Evolutionary conservation across 2,329 filamentous ascomycete species (phyloP).

Genomic region (Coleophoma cylindrospora): DNA sequence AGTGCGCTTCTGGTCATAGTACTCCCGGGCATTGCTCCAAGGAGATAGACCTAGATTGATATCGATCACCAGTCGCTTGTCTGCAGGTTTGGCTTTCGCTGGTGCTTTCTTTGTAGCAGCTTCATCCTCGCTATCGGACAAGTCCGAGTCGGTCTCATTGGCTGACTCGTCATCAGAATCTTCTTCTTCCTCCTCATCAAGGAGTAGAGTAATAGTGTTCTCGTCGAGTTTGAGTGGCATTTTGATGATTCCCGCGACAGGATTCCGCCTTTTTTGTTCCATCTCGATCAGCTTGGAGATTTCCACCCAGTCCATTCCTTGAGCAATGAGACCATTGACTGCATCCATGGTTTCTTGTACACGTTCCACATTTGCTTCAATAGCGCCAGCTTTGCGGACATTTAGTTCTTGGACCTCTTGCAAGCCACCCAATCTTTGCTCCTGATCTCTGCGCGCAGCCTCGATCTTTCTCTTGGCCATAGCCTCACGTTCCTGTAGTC

Average conservation of each 20-base stretch:
- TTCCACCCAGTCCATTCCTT: constrained; percentile 97
- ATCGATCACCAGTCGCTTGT: constrained; percentile 66
- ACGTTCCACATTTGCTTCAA: constrained; percentile 83
- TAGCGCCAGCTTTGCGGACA: constrained; percentile 80
- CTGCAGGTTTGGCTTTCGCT: constrained; percentile 35
- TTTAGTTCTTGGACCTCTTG: constrained; percentile 79
- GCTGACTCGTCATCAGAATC: constrained; percentile 38
- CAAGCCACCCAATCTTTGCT: constrained; percentile 77
- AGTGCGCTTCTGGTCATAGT: constrained; percentile 82
- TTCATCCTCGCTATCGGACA: constrained; percentile 55
- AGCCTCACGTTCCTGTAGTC: constrained; percentile 75
- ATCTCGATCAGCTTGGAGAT: constrained; percentile 84
- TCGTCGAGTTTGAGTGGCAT: constrained; percentile 86
- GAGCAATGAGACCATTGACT: constrained; percentile 83
- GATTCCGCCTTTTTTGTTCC: constrained; percentile 75
- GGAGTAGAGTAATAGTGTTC: constrained; percentile 75
- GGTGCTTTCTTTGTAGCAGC: constrained; percentile 25
- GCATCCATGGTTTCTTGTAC: constrained; percentile 92
- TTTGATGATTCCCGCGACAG: constrained; percentile 82
- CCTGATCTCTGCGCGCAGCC: constrained; percentile 77
- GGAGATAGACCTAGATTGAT: constrained; percentile 78
- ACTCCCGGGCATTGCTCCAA: constrained; percentile 86
- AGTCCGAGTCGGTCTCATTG: constrained; percentile 62
- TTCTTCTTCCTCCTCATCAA: constrained; percentile 60
- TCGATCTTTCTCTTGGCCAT: constrained; percentile 80